Evolutionary conservation across 2,329 filamentous ascomycete genomes (phyloP).

Genomic region (Penicillium sclerotigenum): DNA sequence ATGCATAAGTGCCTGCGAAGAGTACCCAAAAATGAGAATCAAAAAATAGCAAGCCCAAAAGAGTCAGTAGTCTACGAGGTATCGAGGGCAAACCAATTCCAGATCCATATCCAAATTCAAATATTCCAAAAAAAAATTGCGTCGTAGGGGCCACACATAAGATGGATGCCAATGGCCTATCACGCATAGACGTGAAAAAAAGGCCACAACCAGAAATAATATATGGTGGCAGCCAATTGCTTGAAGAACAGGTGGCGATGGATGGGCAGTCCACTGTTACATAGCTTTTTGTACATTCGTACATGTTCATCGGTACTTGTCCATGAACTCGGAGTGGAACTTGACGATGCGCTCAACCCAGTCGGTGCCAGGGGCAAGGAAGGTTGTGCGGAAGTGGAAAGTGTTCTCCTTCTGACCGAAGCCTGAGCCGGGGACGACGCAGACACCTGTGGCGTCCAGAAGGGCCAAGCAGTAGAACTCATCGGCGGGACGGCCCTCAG

Average conservation of each 20-base stretch:
- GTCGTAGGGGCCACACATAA: background rate
- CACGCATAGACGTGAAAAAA: background rate
- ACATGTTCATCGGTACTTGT: constrained; percentile 57
- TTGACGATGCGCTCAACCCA: constrained; percentile 84
- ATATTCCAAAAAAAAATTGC: background rate
- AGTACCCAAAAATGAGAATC: background rate
- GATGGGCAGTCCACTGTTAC: background rate
- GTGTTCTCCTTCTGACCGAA: constrained; percentile 93
- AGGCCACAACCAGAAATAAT: background rate
- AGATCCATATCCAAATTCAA: constrained; percentile 1
- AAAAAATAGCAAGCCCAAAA: constrained; percentile 3
- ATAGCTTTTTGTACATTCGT: background rate
- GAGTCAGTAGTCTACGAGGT: constrained; percentile 13
- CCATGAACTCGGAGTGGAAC: constrained; percentile 90
- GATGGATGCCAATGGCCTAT: background rate
- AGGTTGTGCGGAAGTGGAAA: constrained; percentile 93
- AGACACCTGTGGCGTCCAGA: constrained; percentile 91
- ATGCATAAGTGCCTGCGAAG: background rate
- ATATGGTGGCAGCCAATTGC: background rate
- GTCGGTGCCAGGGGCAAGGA: constrained; percentile 91
- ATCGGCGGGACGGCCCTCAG: constrained; percentile 72
- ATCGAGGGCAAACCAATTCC: background rate
- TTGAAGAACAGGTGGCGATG: background rate
- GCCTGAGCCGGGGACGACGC: constrained; percentile 85
- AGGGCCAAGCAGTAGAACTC: constrained; percentile 92